A percentile compares a stretch with the other conserved stretches of the same genome.
phyloP scores from a whole-genome alignment of 176 grass and related monocot species.

The Zizania latifolia region DNA sequence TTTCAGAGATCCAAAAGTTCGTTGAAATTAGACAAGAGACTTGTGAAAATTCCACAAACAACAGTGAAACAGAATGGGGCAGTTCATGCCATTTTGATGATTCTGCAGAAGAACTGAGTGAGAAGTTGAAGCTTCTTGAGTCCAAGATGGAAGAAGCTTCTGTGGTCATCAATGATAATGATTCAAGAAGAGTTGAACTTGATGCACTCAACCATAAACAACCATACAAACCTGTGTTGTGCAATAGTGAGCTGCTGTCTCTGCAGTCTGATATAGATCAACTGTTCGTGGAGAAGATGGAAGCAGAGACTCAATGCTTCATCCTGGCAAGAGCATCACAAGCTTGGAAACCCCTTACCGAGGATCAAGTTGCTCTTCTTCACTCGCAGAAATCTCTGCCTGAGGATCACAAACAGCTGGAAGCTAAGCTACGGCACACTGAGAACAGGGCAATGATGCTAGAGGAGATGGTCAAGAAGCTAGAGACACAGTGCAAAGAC shows the following conservation, averaged over 20 bases:
- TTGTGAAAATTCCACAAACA: constrained; percentile 21
- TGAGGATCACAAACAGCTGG: constrained; percentile 39
- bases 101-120: constrained; percentile 33
- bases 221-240: background rate
- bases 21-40: constrained; percentile 46
- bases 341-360: constrained; percentile 36
- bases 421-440: constrained; percentile 38
- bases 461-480: constrained; percentile 52
- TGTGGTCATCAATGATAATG: constrained; percentile 17
- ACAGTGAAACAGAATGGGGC: constrained; percentile 46
- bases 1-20: constrained; percentile 72
- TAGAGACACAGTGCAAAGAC: constrained; percentile 53
- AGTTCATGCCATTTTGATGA: constrained; percentile 19
- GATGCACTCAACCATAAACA: constrained; percentile 31
- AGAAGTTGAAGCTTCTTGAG: constrained; percentile 54
- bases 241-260: constrained; percentile 2
- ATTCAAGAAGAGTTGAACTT: constrained; percentile 52
- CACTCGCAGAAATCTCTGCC: constrained; percentile 46
- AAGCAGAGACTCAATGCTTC: constrained; percentile 63
- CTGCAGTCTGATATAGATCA: constrained; percentile 53
- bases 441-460: constrained; percentile 45
- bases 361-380: constrained; percentile 34
- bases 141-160: constrained; percentile 50
- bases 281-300: constrained; percentile 68
- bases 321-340: constrained; percentile 64